Base-by-base conservation (phyloP, 139 green algal genomes). In the Trebouxia sp. region DNA sequence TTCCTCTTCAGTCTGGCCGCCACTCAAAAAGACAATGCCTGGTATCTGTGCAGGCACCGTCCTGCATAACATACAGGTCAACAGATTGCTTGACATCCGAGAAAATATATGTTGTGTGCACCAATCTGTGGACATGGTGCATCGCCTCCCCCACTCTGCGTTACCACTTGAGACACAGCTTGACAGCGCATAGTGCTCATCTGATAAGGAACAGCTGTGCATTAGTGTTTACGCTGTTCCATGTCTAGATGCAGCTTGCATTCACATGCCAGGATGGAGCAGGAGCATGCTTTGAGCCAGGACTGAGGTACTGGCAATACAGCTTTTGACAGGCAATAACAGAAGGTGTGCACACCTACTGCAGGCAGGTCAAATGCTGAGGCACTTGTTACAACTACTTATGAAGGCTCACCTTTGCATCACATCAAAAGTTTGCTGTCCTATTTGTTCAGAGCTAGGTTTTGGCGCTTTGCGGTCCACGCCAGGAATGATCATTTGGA, bases 21-120 rank as follows among this genome's bases (percentile, higher is more conserved):
- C 96, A 3, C 88, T 95, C 17, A 99, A 90, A 84, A 99, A 99
- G 87, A 98, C 94, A 81, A 99, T 93, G 67, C 95, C 96, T 22
- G 95, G 94, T 9, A 98, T 86, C 4, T 92, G 94, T 20, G 92
- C 81, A 6, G 95, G 95, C 65, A 98, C 88, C 12, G 88, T 85
- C 26, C 89, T 90, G 85, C 75, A 30, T n/a, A 15, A 75, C n/a
- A 48, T 15, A 17, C 43, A 37, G n/a, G 53, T 58, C 50, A 17
- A 58, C 4, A 6, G 50, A 58, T 17, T 5, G 20, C 5, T 17
- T 22, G 26, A 22, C 22, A 28, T 17, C 20, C 20, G 20, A 28
- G 2, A 17, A 58, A 5, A 58, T 26, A 56, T 28, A 5, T 17
- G 20, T 28, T 17, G 20, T 58, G 50, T 10, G 50, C 50, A 5